Base-by-base conservation (phyloP, 2,329 filamentous ascomycete genomes). In the Bipolaris zeicola region DNA sequence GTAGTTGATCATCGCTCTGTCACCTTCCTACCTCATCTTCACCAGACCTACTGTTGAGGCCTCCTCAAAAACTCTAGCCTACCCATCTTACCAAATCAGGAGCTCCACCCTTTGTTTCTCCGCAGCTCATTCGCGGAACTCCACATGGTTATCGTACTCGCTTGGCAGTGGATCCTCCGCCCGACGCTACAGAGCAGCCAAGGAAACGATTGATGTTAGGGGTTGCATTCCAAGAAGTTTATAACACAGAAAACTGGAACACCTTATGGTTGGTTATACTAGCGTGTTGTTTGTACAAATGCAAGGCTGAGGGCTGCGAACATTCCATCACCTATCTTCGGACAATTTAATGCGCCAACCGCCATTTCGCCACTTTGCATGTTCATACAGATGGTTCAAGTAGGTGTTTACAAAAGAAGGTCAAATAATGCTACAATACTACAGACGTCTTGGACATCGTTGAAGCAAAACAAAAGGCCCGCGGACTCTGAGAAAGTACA, bases 61-160 rank as follows among this genome's bases (percentile, higher is more conserved):
- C 54, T 36, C 33, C 41, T 51, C 38, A 41, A 22, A 46, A 14
- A 20, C 26, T 44, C 26, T 47, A 37, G n/a, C 44, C 41, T 31
- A 13, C 36, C n/a, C 50, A 45, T 59, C 50, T 57, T 51, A 50
- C 56, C 54, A 39, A 6, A 33, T 43, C 16, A 38, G 45, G 44
- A 33, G 13, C 11, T 28, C 34, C 3, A 18, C 53, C 28, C 41
- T 46, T 31, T n/a, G 6, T 18, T 39, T 20, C 34, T 45, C 37
- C 38, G 50, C 34, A 31, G 22, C 46, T 58, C 55, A 62, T 65
- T 65, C 63, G 55, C 57, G 55, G 52, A 64, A 52, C 44, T 62
- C 50, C 51, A 50, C 50, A 53, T 39, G 24, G 34, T 41, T 44
- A 48, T 38, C 45, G 14, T 37, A 10, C 13, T 26, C 45, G 7